Conservation (phyloP, 192 early-diverging fungal species). For the Cetraspora pellucida region DNA sequence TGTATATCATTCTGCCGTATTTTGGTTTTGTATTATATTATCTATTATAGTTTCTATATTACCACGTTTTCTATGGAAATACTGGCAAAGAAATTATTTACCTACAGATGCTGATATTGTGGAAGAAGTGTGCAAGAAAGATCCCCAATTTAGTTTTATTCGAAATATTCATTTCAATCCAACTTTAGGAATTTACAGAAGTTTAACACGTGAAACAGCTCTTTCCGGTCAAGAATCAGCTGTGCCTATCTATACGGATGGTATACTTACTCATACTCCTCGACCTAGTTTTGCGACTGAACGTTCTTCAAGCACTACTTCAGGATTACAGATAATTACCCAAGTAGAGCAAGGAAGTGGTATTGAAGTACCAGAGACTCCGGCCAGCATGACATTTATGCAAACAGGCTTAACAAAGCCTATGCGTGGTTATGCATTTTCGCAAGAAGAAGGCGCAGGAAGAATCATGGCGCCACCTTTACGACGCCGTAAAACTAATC, state of each 20-base stretch:
- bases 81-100: constrained; percentile 55
- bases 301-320: neutral
- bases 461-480: constrained; percentile 44
- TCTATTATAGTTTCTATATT: constrained; percentile 65
- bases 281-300: constrained; percentile 18
- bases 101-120: constrained; percentile 65
- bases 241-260: neutral
- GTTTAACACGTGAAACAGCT: neutral
- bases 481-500: neutral
- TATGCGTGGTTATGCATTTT: constrained; percentile 35
- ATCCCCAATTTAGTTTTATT: constrained; percentile 11
- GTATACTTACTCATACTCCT: neutral
- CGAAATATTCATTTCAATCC: neutral
- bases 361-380: neutral
- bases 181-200: neutral
- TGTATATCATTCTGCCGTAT: constrained; percentile 62
- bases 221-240: neutral
- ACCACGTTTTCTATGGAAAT: constrained; percentile 68
- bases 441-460: constrained; percentile 32
- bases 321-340: too few relatives aligned
- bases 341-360: too few relatives aligned
- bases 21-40: constrained; percentile 72
- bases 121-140: constrained; percentile 46
- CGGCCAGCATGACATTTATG: constrained; percentile 29
- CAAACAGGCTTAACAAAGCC: constrained; percentile 17